Percentiles rank a stretch among this genome's conserved stretches.
Conservation (phyloP, 768 basidiomycete genomes). For the Mycena rebaudengoi region DNA sequence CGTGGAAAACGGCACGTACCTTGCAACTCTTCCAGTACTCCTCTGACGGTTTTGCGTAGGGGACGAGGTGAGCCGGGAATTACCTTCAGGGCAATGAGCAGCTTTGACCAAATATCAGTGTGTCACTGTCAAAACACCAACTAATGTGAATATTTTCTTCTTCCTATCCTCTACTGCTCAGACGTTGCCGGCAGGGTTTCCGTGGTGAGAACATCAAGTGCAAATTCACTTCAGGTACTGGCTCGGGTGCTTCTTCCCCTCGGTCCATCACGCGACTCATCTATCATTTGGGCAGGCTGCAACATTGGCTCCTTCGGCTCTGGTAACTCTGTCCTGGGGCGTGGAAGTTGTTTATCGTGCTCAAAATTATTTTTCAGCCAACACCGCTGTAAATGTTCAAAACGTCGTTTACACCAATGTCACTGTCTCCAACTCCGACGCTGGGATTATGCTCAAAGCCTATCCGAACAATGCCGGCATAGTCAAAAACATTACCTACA, state of each 20-base stretch:
- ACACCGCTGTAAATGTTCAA: slow-evolving; percentile 30
- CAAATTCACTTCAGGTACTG: slow-evolving; percentile 27
- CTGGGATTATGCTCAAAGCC: slow-evolving; percentile 32
- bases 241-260: too few species aligned
- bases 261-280: too few species aligned
- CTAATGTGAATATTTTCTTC: slow-evolving; percentile 15
- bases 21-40: neutral
- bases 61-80: slow-evolving; percentile 4
- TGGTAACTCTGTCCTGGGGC: slow-evolving; percentile 1
- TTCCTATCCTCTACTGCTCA: neutral
- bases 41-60: neutral
- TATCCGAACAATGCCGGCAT: slow-evolving; percentile 31
- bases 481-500: slow-evolving; percentile 32
- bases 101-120: slow-evolving; percentile 29
- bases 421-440: slow-evolving; percentile 31
- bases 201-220: slow-evolving; percentile 27
- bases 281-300: too few species aligned
- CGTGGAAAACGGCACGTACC: slow-evolving; percentile 38
- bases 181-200: slow-evolving; percentile 15
- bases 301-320: slow-evolving; percentile 35
- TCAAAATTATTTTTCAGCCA: neutral
- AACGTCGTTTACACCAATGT: slow-evolving; percentile 33
- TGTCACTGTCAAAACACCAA: slow-evolving; percentile 43
- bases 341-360: neutral
- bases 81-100: neutral